Percentiles rank a stretch among this genome's conserved stretches.
phyloP scores from a whole-genome alignment of 2,329 filamentous ascomycete species.

The Aspergillus sp. region DNA sequence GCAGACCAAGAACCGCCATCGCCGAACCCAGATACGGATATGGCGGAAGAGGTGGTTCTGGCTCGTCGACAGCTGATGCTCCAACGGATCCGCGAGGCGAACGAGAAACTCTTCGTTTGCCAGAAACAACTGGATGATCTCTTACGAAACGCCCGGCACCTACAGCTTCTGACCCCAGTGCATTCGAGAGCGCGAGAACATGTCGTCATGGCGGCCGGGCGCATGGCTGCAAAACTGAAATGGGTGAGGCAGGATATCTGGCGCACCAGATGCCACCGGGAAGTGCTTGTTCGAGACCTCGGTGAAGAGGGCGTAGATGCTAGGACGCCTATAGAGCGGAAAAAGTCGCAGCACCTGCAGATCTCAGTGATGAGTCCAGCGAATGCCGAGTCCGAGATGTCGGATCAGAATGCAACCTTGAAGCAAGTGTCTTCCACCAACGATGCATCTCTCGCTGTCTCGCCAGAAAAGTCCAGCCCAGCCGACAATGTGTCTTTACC shows the following conservation, averaged over 20 bases:
- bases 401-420: constrained; percentile 1
- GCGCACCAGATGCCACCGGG: constrained; percentile 81
- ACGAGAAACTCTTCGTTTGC: constrained; percentile 63
- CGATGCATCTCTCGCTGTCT: constrained; percentile 5
- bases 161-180: constrained; percentile 81
- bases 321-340: constrained; percentile 17
- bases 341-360: constrained; percentile 10
- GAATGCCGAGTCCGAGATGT: constrained; percentile 8
- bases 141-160: constrained; percentile 79
- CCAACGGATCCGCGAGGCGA: constrained; percentile 72
- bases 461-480: constrained; percentile 9
- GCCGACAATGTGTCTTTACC: constrained; percentile 15
- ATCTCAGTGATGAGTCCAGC: constrained; percentile 9
- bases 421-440: constrained; percentile 8
- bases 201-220: constrained; percentile 73
- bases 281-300: constrained; percentile 76
- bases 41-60: constrained; percentile 76
- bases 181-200: constrained; percentile 83
- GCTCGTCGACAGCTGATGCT: constrained; percentile 76
- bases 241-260: constrained; percentile 94
- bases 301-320: constrained; percentile 56
- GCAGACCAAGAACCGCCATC: constrained; percentile 61
- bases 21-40: constrained; percentile 64
- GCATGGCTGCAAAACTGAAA: constrained; percentile 78
- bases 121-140: constrained; percentile 75